Percentiles rank a stretch among this genome's conserved stretches.
Conservation (phyloP, 306 rosid species). For the Prinsepia uniflora region DNA sequence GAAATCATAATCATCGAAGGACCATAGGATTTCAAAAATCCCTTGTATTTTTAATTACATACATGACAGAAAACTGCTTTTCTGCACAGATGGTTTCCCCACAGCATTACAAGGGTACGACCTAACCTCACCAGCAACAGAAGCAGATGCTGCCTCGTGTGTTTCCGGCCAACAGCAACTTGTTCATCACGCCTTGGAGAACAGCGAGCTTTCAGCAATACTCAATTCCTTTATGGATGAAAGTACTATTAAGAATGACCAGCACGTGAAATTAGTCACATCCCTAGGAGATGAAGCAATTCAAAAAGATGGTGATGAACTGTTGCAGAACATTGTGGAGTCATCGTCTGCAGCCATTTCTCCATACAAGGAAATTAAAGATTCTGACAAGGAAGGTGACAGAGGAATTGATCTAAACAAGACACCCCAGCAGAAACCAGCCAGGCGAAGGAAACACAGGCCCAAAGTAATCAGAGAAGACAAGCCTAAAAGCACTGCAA, state of each 20-base stretch:
- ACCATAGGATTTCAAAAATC: no score
- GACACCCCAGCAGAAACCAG: slow-evolving; percentile 69
- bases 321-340: slow-evolving; percentile 56
- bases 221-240: slow-evolving; percentile 35
- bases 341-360: slow-evolving; percentile 56
- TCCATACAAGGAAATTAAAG: slow-evolving; percentile 29
- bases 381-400: slow-evolving; percentile 32
- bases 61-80: slow-evolving; percentile 26
- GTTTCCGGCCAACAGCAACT: slow-evolving; percentile 31
- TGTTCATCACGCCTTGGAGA: slow-evolving; percentile 31
- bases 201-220: slow-evolving; percentile 20
- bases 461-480: slow-evolving; percentile 80
- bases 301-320: slow-evolving; percentile 43
- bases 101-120: slow-evolving; percentile 32
- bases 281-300: slow-evolving; percentile 35
- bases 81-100: slow-evolving; percentile 48
- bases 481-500: slow-evolving; percentile 53
- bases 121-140: slow-evolving; percentile 39
- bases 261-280: slow-evolving; percentile 31
- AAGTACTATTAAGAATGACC: slow-evolving; percentile 44
- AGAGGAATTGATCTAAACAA: slow-evolving; percentile 57
- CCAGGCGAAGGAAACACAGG: slow-evolving; percentile 76
- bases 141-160: slow-evolving; percentile 32
- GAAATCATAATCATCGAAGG: no score
- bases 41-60: no score